Evolutionary conservation across 1,284 basidiomycete genomes (phyloP).

Genomic region (Ceratobasidium theobromae): DNA sequence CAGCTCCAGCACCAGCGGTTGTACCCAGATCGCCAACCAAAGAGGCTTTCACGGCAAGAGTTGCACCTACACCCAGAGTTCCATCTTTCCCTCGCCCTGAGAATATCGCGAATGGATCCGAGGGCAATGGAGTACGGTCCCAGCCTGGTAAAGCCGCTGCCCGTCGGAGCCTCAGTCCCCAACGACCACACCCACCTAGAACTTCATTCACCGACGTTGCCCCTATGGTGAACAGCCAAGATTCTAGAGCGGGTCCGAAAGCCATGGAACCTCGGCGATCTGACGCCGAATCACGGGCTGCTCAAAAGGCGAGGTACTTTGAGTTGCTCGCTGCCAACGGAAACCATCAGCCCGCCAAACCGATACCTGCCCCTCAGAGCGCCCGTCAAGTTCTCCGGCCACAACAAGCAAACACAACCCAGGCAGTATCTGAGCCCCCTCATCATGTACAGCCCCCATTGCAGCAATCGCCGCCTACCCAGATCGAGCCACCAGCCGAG

Average conservation of each 20-base stretch:
- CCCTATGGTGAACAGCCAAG: neutral
- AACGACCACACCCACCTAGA: conserved; percentile 11
- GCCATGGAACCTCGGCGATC: neutral
- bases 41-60: neutral
- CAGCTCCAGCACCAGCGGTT: neutral
- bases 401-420: neutral
- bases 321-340: conserved; percentile 14
- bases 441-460: neutral
- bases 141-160: neutral
- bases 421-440: neutral
- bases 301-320: conserved; percentile 22
- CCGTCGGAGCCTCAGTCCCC: neutral
- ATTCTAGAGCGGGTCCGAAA: too few species aligned
- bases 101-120: too few species aligned
- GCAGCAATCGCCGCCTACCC: neutral
- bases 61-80: neutral
- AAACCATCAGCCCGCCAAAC: neutral
- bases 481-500: neutral
- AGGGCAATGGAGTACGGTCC: neutral
- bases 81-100: neutral
- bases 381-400: neutral
- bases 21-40: neutral
- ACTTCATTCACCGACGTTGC: too few species aligned
- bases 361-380: neutral
- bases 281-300: conserved; percentile 10